Conservation (phyloP, 208 protist genomes). For the Leishmania tarentolae region DNA sequence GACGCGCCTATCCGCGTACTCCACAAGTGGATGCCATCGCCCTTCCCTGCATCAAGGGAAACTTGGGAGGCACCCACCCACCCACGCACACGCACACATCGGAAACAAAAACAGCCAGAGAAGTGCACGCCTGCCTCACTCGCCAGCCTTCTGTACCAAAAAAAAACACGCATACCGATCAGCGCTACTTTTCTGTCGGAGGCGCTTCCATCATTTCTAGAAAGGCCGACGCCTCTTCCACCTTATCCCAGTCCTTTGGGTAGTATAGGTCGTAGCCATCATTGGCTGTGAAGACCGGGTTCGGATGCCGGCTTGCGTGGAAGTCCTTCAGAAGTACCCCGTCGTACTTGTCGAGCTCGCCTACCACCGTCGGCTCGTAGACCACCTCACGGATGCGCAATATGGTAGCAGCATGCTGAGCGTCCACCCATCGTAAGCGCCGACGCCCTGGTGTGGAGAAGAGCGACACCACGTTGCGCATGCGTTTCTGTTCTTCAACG, state of each 20-base stretch:
- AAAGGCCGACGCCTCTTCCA: conserved; percentile 69
- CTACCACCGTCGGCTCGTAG: conserved; percentile 72
- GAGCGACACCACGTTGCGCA: conserved; percentile 87
- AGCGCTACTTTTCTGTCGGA: not conserved
- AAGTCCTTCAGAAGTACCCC: conserved; percentile 54
- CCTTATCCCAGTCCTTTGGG: conserved; percentile 61
- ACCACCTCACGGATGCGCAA: conserved; percentile 75
- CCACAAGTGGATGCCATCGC: not conserved
- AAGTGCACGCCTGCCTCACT: too few species aligned
- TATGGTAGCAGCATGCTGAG: conserved; percentile 80
- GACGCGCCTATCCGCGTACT: too few species aligned
- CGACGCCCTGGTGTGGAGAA: conserved; percentile 71
- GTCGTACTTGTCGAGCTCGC: conserved; percentile 89
- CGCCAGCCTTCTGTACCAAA: not conserved
- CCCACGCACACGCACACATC: not conserved
- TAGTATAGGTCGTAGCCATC: conserved; percentile 74
- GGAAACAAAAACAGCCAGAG: not conserved
- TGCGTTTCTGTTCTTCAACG: conserved; percentile 91
- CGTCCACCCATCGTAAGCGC: conserved; percentile 74
- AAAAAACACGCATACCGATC: not conserved
- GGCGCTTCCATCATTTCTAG: conserved; percentile 52
- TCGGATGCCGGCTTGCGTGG: conserved; percentile 46
- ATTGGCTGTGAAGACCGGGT: conserved; percentile 59
- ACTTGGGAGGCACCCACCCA: not conserved
- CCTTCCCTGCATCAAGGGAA: too few species aligned